Percentiles rank a stretch among this genome's conserved stretches.
Evolutionary conservation across 495 filamentous ascomycete species (phyloP).

Genomic region (Penicillium diatomitis): DNA sequence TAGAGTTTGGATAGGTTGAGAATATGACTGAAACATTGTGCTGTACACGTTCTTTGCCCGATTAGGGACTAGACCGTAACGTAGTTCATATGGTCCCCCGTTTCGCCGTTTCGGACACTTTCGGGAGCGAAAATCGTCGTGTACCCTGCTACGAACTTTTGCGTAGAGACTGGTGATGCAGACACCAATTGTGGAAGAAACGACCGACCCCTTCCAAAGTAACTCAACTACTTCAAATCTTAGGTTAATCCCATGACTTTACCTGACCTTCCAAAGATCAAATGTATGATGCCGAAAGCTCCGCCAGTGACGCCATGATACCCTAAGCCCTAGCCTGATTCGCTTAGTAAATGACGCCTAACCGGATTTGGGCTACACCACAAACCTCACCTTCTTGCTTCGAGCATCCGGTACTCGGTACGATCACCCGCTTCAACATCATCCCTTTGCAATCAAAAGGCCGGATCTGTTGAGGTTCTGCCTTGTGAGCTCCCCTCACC

Average conservation of each 20-base stretch:
- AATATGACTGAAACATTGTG: neutral
- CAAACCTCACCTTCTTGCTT: constrained; percentile 14
- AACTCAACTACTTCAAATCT: no score
- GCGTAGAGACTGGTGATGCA: neutral
- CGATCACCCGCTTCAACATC: constrained; percentile 19
- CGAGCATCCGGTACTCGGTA: constrained; percentile 4
- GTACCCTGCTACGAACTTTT: neutral
- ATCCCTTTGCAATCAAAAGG: constrained; percentile 13
- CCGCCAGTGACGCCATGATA: constrained; percentile 19
- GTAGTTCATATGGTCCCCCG: neutral
- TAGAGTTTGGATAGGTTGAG: neutral
- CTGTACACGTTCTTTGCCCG: neutral
- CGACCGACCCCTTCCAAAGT: neutral
- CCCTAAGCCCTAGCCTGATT: constrained; percentile 22
- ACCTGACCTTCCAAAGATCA: neutral
- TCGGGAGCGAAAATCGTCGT: neutral
- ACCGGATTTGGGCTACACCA: constrained; percentile 20
- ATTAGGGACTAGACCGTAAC: neutral
- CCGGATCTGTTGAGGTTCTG: constrained; percentile 30
- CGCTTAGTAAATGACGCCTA: constrained; percentile 22
- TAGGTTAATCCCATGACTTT: no score
- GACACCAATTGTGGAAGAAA: neutral
- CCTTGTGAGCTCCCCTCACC: constrained; percentile 25
- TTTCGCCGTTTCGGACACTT: neutral
- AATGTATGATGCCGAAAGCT: constrained; percentile 14